phyloP scores from a whole-genome alignment of 306 rosid species.

The Erythrophleum fordii region DNA sequence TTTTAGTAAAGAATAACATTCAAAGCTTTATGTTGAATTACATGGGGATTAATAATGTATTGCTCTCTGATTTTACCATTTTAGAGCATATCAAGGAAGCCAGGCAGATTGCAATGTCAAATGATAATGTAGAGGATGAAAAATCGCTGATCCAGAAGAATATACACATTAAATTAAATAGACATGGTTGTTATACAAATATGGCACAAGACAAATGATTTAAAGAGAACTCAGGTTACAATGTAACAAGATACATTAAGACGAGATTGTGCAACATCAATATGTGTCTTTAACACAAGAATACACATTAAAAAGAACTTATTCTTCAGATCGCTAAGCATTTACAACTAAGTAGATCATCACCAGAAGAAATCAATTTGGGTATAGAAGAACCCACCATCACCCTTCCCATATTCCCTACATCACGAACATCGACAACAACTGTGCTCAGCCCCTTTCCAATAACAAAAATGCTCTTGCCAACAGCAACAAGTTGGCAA shows the following conservation, averaged over 20 bases:
- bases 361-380: conserved; percentile 53
- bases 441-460: conserved; percentile 91
- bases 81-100: not conserved
- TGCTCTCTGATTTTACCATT: not conserved
- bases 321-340: conserved; percentile 59
- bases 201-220: not conserved
- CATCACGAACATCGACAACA: conserved; percentile 66
- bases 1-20: too few relatives aligned
- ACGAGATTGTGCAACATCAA: conserved; percentile 11
- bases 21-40: not conserved
- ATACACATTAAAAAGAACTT: not conserved
- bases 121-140: not conserved
- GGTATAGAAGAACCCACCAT: conserved; percentile 78
- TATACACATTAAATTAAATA: not conserved
- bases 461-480: conserved; percentile 66
- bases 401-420: conserved; percentile 56
- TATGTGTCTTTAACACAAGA: not conserved
- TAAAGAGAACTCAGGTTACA: not conserved
- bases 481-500: conserved; percentile 74
- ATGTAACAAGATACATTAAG: conserved; percentile 1
- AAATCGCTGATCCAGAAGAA: not conserved
- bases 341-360: conserved; percentile 75
- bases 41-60: not conserved
- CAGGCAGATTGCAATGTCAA: not conserved
- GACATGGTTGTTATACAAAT: not conserved